These are phyloP conservation scores for Chamaenerion angustifolium DNA, from an alignment of 345 rosid species.

Conservation along the genomic window DNA sequence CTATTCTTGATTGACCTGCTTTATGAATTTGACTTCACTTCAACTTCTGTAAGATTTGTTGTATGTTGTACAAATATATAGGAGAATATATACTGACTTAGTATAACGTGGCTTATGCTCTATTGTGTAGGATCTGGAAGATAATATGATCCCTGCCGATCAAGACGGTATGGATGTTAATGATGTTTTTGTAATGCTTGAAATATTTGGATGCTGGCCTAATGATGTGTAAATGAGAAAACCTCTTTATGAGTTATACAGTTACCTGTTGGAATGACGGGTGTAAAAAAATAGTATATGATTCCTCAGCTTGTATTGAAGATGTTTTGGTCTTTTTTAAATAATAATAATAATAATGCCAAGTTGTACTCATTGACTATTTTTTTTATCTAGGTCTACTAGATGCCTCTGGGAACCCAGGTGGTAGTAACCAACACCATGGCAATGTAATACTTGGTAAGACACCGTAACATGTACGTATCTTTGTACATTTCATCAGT, in stretches of 20 bases:
- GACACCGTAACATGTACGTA: background rate
- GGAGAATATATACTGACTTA: background rate
- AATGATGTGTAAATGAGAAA: conserved; percentile 1
- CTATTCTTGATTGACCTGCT: no score
- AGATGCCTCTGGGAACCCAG: conserved; percentile 10
- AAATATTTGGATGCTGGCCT: conserved; percentile 7
- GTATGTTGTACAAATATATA: background rate
- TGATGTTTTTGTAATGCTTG: background rate
- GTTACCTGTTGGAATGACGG: no score
- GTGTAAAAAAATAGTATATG: no score
- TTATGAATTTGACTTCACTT: background rate
- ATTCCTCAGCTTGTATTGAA: no score
- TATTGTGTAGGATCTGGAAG: conserved; percentile 11
- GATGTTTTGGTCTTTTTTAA: no score
- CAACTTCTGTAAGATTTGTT: conserved; percentile 2
- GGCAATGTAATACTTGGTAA: conserved; percentile 5
- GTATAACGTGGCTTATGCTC: background rate
- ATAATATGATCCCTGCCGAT: background rate
- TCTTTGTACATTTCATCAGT: background rate
- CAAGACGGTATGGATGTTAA: background rate
- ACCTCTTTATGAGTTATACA: background rate
- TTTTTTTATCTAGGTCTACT: conserved; percentile 1
- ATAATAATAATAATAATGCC: no score
- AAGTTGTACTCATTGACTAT: background rate
- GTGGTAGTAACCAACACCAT: conserved; percentile 9